Conservation (phyloP, 257 asterid genomes). For the Nyctanthes arbortristis region DNA sequence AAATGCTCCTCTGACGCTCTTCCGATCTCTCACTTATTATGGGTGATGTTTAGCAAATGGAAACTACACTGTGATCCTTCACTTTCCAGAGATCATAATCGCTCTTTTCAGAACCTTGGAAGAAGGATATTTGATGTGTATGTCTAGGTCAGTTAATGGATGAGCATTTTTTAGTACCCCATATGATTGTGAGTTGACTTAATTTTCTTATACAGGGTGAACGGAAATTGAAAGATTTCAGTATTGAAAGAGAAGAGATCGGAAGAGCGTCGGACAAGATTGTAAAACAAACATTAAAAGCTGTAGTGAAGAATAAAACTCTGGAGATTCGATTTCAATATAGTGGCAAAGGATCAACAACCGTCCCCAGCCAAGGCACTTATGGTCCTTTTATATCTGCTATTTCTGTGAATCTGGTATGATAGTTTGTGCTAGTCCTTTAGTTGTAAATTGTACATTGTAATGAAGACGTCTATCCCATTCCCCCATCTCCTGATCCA, state of each 20-base stretch:
- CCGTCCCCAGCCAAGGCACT: conserved; percentile 45
- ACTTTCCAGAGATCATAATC: conserved; percentile 64
- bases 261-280: conserved; percentile 50
- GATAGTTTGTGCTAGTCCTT: neutral
- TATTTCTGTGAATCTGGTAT: conserved; percentile 59
- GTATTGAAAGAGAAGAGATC: conserved; percentile 39
- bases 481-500: too few relatives aligned
- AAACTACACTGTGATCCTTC: conserved; percentile 58
- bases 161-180: neutral
- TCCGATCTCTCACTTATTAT: conserved; percentile 58
- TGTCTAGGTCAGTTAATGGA: conserved; percentile 41
- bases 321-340: conserved; percentile 48
- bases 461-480: too few relatives aligned
- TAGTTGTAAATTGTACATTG: too few relatives aligned
- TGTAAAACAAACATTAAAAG: conserved; percentile 20
- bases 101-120: conserved; percentile 57
- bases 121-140: conserved; percentile 67
- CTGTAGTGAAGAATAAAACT: conserved; percentile 33
- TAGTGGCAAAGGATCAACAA: conserved; percentile 56
- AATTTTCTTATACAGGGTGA: conserved; percentile 38
- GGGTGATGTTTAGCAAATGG: conserved; percentile 69
- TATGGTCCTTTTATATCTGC: conserved; percentile 67
- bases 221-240: conserved; percentile 39
- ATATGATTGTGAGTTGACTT: neutral
- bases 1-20: conserved; percentile 52